A percentile compares a stretch with the other conserved stretches of the same genome.
Evolutionary conservation across 441 rosid species (phyloP).

Genomic region (Monsonia emarginata): DNA sequence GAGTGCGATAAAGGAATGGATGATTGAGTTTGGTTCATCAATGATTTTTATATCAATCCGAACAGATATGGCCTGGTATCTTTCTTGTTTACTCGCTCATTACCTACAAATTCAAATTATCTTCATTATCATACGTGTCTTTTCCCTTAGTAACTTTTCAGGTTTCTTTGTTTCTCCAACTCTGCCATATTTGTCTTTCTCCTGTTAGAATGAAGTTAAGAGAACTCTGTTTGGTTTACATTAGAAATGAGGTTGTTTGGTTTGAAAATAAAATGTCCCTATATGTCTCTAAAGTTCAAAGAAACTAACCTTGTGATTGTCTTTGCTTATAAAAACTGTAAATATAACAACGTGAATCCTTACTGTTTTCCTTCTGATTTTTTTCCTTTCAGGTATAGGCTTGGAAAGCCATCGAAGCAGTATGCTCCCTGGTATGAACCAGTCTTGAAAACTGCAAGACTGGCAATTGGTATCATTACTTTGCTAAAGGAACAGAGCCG

Average conservation of each 20-base stretch:
- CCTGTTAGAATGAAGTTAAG: neutral
- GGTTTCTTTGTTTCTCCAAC: neutral
- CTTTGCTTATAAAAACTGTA: neutral
- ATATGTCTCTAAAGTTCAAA: neutral
- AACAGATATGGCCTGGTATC: slow-evolving; percentile 77
- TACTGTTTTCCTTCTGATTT: neutral
- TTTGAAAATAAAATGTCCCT: neutral
- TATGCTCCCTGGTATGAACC: slow-evolving; percentile 66
- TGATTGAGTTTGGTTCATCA: slow-evolving; percentile 55
- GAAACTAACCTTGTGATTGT: neutral
- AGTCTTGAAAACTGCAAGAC: slow-evolving; percentile 53
- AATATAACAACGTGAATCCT: neutral
- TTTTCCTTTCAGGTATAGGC: slow-evolving; percentile 56
- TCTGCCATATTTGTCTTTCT: neutral
- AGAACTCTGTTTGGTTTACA: neutral
- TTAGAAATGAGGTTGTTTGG: neutral
- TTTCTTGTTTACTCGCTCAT: neutral
- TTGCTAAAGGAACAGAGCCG: slow-evolving; percentile 50
- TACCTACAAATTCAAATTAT: neutral
- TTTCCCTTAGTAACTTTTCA: neutral
- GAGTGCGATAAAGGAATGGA: slow-evolving; percentile 78
- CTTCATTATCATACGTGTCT: neutral
- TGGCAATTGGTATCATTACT: slow-evolving; percentile 50
- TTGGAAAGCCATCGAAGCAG: slow-evolving; percentile 67
- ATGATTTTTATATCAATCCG: slow-evolving; percentile 47